Conservation (phyloP, 345 rosid species). For the Kernera saxatilis region DNA sequence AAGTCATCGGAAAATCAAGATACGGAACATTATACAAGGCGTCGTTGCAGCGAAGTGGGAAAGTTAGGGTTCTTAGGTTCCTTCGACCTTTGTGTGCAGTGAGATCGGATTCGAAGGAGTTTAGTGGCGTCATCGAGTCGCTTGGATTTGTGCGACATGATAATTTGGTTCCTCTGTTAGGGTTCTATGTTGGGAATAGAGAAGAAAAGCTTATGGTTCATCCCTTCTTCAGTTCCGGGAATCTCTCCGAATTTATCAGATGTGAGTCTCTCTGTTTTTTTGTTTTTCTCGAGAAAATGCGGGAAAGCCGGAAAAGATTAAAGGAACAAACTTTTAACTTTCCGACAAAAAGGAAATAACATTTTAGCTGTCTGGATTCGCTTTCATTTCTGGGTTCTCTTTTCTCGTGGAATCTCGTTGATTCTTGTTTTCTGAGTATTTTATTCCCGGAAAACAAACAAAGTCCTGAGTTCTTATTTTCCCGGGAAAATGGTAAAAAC, state of each 20-base stretch:
- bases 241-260: conserved; percentile 64
- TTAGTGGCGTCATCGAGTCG: conserved; percentile 43
- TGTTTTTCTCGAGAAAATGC: conserved; percentile 7
- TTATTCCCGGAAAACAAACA: not conserved
- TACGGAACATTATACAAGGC: conserved; percentile 88
- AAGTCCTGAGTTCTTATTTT: not conserved
- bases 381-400: not conserved
- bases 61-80: conserved; percentile 66
- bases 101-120: conserved; percentile 36
- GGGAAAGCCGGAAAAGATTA: not conserved
- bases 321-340: not conserved
- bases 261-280: conserved; percentile 38
- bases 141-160: conserved; percentile 65
- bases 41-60: conserved; percentile 44
- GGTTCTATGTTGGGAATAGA: conserved; percentile 78
- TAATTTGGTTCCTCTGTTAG: conserved; percentile 78
- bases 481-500: not conserved
- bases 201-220: conserved; percentile 91
- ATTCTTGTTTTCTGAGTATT: not conserved
- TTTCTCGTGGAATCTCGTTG: not conserved
- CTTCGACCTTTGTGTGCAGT: conserved; percentile 66
- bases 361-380: conserved; percentile 4
- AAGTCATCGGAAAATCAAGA: conserved; percentile 87
- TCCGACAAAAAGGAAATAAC: not conserved
- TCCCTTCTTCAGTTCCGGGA: conserved; percentile 60